Evolutionary conservation across 164 flowering plant genomes (phyloP), one percentile per base, ranked within the genome.

Genomic region (Protea cynaroides): DNA sequence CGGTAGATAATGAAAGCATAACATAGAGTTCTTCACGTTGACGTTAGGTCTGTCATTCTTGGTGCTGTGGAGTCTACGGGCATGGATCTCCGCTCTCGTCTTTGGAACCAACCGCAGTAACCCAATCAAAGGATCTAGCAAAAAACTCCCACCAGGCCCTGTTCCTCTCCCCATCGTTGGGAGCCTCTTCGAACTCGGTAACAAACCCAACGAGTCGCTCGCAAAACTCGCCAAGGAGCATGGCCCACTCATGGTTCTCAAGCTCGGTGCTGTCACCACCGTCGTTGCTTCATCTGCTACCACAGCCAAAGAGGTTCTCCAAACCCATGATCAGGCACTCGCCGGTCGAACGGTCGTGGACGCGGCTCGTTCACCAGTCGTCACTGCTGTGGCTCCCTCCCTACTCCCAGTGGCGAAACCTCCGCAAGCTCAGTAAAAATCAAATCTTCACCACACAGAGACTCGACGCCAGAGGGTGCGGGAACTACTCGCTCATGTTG

Each of bases 401-500:
- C 52, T 47, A n/a, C 19, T 18, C 52, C 17, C 18, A 18, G 18
- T 47, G 52, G 52, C 18, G 52, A 14, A 14, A 14, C 52, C 52
- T 14, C 2, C 17, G 52, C 4, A 47, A 18, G 52, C 14, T 47
- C 19, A 1, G n/a, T 6, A 47, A 47, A 1, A 14, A 15, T 47
- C n/a, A 47, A 1, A 47, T 47, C 1, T 47, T 47, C 19, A 4
- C 52, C 18, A 5, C 52, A n/a, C 18, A 12, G 1, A 49, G 19
- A 15, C 52, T 49, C 19, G 52, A 49, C 52, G 52, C 52, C 61
- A 37, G 25, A 79, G 79, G 59, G 55, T 74, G 5, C 37, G 66
- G 18, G 72, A 79, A 7, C 79, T 82, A 4, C 38, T 79, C 6
- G 62, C 23, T 1, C 55, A 57, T 1, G 72, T 74, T 0, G 22